Base-by-base conservation (phyloP, 2,329 filamentous ascomycete genomes). In the Fusarium sterilihyphosum region DNA sequence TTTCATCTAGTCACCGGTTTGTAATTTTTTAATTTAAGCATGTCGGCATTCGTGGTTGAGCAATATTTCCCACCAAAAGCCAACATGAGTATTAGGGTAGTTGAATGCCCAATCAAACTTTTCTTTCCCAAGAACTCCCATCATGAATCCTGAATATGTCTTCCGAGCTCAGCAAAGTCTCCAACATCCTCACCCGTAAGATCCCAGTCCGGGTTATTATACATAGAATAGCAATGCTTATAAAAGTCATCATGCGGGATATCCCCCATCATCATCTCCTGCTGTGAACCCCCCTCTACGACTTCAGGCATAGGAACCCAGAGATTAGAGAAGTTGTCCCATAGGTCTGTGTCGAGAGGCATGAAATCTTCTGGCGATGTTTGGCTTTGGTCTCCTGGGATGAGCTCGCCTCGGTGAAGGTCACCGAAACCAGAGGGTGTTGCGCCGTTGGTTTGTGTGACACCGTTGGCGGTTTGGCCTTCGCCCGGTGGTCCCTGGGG, bases 191-290 rank as follows among this genome's bases (percentile, higher is more conserved):
- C 77, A 52, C 77, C 77, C 6, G 77, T 78, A 13, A 78, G 75
- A 47, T 78, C 77, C 77, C 77, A 78, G 13, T 78, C 77, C 17
- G 77, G 75, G 11, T 78, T 78, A 26, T 78, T 78, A 24, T 78
- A 78, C 77, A 78, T 78, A 24, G 77, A 78, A 62, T 78, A 78
- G 46, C 77, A 78, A 46, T 76, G 75, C 59, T 78, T 78, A 64
- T 77, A 78, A 52, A 78, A 78, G 65, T 78, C 77, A 35, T 78
- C 77, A 6, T 70, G 73, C 11, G 75, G 73, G 11, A 78, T 54
- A 35, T 78, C 77, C 31, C 70, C 63, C 66, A 78, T 77, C 40
- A 77, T 73, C 20, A 77, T 72, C 26, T 78, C 77, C 33, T 78
- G 71, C 38, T 77, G 73, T 4, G 72, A n/a, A 22, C 64, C 71